phyloP scores from a whole-genome alignment of 2,329 filamentous ascomycete species.

The Cladorrhinum sp. region DNA sequence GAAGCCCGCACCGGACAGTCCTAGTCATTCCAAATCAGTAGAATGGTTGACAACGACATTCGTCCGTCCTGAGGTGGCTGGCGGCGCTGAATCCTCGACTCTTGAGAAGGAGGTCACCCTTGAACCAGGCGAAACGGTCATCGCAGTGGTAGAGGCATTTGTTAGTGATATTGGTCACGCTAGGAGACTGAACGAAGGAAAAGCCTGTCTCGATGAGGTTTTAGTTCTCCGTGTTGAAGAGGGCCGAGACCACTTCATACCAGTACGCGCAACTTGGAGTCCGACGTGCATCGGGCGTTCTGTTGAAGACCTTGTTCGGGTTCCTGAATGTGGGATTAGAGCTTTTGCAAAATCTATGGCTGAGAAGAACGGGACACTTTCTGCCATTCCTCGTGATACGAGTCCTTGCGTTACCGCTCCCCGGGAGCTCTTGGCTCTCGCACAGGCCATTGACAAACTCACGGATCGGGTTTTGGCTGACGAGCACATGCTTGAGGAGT shows the following conservation, averaged over 20 bases:
- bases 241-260: constrained; percentile 89
- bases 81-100: constrained; percentile 29
- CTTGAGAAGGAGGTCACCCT: constrained; percentile 59
- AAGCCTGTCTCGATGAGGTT: constrained; percentile 72
- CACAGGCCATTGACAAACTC: constrained; percentile 67
- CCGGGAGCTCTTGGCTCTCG: constrained; percentile 84
- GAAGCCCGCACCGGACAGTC: constrained; percentile 53
- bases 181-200: constrained; percentile 67
- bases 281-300: constrained; percentile 81
- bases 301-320: constrained; percentile 81
- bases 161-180: constrained; percentile 64
- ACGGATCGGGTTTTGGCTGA: constrained; percentile 58
- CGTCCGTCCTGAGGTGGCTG: constrained; percentile 45
- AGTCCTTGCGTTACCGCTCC: constrained; percentile 76
- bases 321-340: constrained; percentile 73
- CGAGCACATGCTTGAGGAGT: constrained; percentile 58
- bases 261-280: constrained; percentile 73
- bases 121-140: constrained; percentile 79
- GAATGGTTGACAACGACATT: constrained; percentile 72
- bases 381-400: constrained; percentile 53
- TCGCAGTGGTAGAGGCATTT: constrained; percentile 64
- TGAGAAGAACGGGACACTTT: constrained; percentile 36
- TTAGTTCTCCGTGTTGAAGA: constrained; percentile 78
- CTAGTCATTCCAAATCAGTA: constrained; percentile 40
- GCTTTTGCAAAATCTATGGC: constrained; percentile 39